Evolutionary conservation across 768 basidiomycete genomes (phyloP).

Genomic region (Phylloporus rhodoxanthus): DNA sequence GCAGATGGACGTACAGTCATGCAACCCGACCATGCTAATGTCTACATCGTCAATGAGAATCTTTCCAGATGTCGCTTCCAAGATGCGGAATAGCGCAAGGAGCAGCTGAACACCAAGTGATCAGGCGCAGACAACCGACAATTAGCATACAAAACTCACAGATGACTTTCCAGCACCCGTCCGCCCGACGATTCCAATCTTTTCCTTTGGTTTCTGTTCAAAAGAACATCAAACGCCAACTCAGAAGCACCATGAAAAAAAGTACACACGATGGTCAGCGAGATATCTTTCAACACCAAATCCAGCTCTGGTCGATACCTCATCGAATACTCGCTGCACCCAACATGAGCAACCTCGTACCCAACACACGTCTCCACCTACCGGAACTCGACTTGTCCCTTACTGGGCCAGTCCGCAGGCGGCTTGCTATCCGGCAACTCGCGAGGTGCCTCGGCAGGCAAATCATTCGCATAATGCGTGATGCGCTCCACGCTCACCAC

Average conservation of each 20-base stretch:
- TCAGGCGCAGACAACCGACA: not conserved
- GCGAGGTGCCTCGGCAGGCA: conserved; percentile 70
- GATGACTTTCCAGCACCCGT: conserved; percentile 82
- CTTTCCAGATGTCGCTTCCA: conserved; percentile 62
- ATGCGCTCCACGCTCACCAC: conserved; percentile 88
- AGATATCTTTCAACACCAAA: conserved; percentile 70
- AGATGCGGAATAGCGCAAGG: conserved; percentile 70
- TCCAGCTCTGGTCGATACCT: conserved; percentile 79
- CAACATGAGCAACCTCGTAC: not conserved
- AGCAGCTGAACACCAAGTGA: conserved; percentile 38
- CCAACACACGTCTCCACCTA: conserved; percentile 27
- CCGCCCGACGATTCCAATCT: conserved; percentile 83
- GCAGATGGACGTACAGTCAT: conserved; percentile 37
- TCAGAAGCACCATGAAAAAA: not conserved
- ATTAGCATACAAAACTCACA: conserved; percentile 32
- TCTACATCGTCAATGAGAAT: conserved; percentile 74
- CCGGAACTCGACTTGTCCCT: conserved; percentile 71
- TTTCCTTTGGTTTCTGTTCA: conserved; percentile 67
- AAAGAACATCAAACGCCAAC: conserved; percentile 2
- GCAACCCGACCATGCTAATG: conserved; percentile 68
- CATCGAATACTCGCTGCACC: conserved; percentile 58
- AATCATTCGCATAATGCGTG: conserved; percentile 64
- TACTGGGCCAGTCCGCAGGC: conserved; percentile 58
- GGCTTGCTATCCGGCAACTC: conserved; percentile 60
- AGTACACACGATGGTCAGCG: conserved; percentile 55